Evolutionary conservation across 805 yeast genomes (phyloP), one percentile per base, ranked within the genome.

Genomic region (Ogataea paraovalis): DNA sequence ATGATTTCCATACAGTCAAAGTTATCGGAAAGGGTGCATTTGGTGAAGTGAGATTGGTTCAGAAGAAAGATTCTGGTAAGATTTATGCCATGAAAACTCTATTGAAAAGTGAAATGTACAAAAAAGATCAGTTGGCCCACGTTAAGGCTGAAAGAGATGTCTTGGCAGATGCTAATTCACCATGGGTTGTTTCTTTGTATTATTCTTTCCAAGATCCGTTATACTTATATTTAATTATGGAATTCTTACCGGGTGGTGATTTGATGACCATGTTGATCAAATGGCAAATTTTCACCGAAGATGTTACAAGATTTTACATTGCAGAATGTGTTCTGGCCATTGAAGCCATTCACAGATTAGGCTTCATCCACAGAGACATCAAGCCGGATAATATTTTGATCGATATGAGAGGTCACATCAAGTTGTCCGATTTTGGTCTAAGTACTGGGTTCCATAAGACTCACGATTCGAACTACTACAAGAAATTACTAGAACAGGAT

Each of bases 131-230:
- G 66, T 72, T 91, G 48, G 96, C 96, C 0, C 97, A 90, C 65
- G 97, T 91, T 39, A 92, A 90, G 62, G 96, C 97, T 0, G 96
- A 91, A 68, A 80, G 97, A 61, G 98, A 94, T 68, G 96, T 94
- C 22, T 74, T 92, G 57, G 98, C 97, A 0, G 91, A 88, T 28
- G 79, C 88, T 38, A 90, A 87, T 66, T 83, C 91, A 20, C 92
- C 92, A 0, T 86, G 95, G 95, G 94, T 86, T 42, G 95, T 86
- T 14, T 82, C 91, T 2, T 73, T 86, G 48, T 87, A 83, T 65
- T 86, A 85, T 62, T 85, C 92, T 2, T 86, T 86, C 70, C 95
- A 86, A 66, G 95, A 86, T 65, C 68, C 83, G 4, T 80, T 83
- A 51, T 85, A 85, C 58, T 71, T 86, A 44, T 86, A 86, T 55